Conservation (phyloP, 139 green algal species). For the Tetraselmis striata region DNA sequence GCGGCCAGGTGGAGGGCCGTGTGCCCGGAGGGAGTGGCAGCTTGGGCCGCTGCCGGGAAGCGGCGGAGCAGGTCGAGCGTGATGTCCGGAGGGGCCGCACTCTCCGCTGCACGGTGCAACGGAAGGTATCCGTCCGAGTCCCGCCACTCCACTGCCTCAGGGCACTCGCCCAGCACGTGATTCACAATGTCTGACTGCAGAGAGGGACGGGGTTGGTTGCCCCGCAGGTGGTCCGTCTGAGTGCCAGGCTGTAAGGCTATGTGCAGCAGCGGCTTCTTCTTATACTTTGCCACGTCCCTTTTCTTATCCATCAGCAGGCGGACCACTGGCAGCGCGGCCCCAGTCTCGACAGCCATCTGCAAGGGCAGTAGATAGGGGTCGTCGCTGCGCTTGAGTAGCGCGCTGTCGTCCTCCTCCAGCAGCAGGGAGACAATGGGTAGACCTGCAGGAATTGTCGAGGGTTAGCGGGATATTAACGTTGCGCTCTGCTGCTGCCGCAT, state of each 20-base stretch:
- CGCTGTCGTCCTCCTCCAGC: not conserved
- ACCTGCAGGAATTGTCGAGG: not conserved
- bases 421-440: not conserved
- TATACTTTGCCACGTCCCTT: not conserved
- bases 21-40: not conserved
- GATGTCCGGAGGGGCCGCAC: not conserved
- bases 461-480: not conserved
- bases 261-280: not conserved
- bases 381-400: not conserved
- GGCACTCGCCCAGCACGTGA: not conserved
- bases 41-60: not conserved
- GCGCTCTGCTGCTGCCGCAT: not conserved
- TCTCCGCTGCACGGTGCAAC: not conserved
- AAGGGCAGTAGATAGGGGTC: not conserved
- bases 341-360: not conserved
- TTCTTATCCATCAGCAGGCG: not conserved
- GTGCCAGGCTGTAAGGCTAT: not conserved
- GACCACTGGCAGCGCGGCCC: not conserved
- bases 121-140: not conserved
- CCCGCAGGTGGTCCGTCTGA: not conserved
- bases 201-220: not conserved
- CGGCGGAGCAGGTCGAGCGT: not conserved
- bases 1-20: not conserved
- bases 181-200: not conserved
- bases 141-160: not conserved